A percentile compares a stretch with the other conserved stretches of the same genome.
Evolutionary conservation across 352 stramenopile species (phyloP).

Genomic region (Phytophthora rubi): DNA sequence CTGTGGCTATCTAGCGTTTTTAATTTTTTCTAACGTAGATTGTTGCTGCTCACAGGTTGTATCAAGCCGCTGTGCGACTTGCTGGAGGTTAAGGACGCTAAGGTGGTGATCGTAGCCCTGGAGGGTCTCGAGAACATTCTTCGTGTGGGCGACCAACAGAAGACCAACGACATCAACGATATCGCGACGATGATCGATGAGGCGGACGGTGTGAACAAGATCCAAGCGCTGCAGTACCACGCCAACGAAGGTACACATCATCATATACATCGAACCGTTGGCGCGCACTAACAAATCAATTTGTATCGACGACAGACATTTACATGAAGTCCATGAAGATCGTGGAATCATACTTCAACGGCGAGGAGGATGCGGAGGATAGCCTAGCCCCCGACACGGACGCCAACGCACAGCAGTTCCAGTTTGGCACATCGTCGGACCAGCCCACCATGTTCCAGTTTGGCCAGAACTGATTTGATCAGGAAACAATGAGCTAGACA

Average conservation of each 20-base stretch:
- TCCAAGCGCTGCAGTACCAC: conserved; percentile 98
- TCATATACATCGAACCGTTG: conserved; percentile 25
- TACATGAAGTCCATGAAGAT: conserved; percentile 97
- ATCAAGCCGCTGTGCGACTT: conserved; percentile 98
- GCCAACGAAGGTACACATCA: conserved; percentile 92
- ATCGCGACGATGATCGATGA: conserved; percentile 97
- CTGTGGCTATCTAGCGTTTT: background rate
- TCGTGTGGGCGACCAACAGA: conserved; percentile 85
- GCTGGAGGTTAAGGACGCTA: conserved; percentile 96
- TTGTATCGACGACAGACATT: conserved; percentile 61
- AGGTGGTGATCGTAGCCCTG: conserved; percentile 98
- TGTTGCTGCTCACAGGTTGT: conserved; percentile 66
- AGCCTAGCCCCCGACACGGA: conserved; percentile 76
- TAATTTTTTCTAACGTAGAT: conserved; percentile 9
- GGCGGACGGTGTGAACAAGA: conserved; percentile 96
- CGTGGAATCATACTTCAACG: conserved; percentile 98
- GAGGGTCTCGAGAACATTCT: conserved; percentile 99
- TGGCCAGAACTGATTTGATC: conserved; percentile 63
- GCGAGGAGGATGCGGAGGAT: conserved; percentile 96
- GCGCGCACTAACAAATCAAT: conserved; percentile 31
- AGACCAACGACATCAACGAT: conserved; percentile 90
- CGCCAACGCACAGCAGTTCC: conserved; percentile 79
- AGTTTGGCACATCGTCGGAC: conserved; percentile 68
- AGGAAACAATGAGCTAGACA: conserved; percentile 32
- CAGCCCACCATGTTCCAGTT: conserved; percentile 88